A percentile compares a stretch with the other conserved stretches of the same genome.
phyloP scores from a whole-genome alignment of 2,329 filamentous ascomycete genomes.

The Penicillium sp. region DNA sequence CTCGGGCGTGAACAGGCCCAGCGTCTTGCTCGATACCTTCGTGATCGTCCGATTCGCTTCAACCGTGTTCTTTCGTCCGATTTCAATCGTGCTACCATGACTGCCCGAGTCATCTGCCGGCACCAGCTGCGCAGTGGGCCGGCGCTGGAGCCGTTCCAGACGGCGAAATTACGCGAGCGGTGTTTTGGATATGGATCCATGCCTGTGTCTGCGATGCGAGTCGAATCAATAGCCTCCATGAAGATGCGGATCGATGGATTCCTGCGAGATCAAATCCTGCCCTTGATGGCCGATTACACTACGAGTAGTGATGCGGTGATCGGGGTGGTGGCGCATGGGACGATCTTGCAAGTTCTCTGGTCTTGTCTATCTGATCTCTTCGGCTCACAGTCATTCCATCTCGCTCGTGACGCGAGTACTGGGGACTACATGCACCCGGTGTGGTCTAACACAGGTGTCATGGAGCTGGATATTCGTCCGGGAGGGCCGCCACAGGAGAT shows the following conservation, averaged over 20 bases:
- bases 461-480: slow-evolving; percentile 44
- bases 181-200: slow-evolving; percentile 26
- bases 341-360: slow-evolving; percentile 68
- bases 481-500: slow-evolving; percentile 3
- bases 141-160: slow-evolving; percentile 8
- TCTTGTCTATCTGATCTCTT: slow-evolving; percentile 57
- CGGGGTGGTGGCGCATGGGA: slow-evolving; percentile 74
- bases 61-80: slow-evolving; percentile 71
- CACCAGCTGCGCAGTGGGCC: slow-evolving; percentile 6
- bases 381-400: slow-evolving; percentile 41
- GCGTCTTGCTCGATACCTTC: slow-evolving; percentile 63
- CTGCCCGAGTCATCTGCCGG: slow-evolving; percentile 24
- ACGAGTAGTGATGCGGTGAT: slow-evolving; percentile 41
- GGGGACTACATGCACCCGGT: slow-evolving; percentile 48
- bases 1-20: slow-evolving; percentile 76
- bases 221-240: slow-evolving; percentile 62
- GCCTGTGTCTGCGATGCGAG: background rate
- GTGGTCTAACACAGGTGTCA: slow-evolving; percentile 63
- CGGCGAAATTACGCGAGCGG: slow-evolving; percentile 33
- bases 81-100: slow-evolving; percentile 63
- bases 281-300: slow-evolving; percentile 44
- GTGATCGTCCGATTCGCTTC: slow-evolving; percentile 59
- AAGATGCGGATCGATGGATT: slow-evolving; percentile 59
- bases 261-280: slow-evolving; percentile 57
- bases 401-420: slow-evolving; percentile 36